phyloP scores from a whole-genome alignment of 2,329 filamentous ascomycete genomes.

The Kalmusia sp. region DNA sequence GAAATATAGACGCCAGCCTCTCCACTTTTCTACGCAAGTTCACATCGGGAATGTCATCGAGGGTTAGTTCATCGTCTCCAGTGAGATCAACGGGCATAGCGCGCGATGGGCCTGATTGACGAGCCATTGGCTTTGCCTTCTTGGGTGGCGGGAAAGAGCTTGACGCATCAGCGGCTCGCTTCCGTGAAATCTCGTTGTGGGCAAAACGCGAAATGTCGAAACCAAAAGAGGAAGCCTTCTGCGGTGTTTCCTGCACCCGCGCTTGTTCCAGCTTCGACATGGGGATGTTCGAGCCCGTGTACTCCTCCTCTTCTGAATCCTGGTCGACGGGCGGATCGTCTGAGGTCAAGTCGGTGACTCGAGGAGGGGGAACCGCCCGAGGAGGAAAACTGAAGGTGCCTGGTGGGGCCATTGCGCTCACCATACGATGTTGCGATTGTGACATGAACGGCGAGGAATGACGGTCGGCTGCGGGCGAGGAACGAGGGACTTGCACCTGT shows the following conservation, averaged over 20 bases:
- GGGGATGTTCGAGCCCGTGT: slow-evolving; percentile 62
- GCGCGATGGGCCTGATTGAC: slow-evolving; percentile 41
- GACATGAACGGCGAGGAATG: slow-evolving; percentile 50
- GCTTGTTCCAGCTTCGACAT: slow-evolving; percentile 60
- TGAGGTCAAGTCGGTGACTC: slow-evolving; percentile 47
- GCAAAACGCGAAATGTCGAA: slow-evolving; percentile 36
- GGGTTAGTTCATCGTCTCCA: slow-evolving; percentile 20
- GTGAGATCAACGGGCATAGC: slow-evolving; percentile 42
- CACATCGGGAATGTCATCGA: slow-evolving; percentile 52
- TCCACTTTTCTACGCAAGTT: slow-evolving; percentile 59
- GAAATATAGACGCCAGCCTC: slow-evolving; percentile 59
- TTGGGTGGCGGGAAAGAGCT: slow-evolving; percentile 28
- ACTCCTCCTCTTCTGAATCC: slow-evolving; percentile 50
- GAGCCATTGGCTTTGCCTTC: slow-evolving; percentile 29
- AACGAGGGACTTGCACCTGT: slow-evolving; percentile 83
- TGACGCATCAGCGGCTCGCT: slow-evolving; percentile 33
- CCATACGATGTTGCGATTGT: slow-evolving; percentile 49
- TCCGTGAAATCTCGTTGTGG: slow-evolving; percentile 31
- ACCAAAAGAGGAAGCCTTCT: slow-evolving; percentile 26
- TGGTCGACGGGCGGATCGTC: slow-evolving; percentile 62
- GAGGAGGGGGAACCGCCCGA: slow-evolving; percentile 56
- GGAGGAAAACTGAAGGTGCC: slow-evolving; percentile 73
- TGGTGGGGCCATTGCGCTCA: slow-evolving; percentile 73
- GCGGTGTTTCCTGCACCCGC: slow-evolving; percentile 44
- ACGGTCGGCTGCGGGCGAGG: slow-evolving; percentile 69